Base-by-base conservation (phyloP, 495 filamentous ascomycete species). In the Patellaria atrata region DNA sequence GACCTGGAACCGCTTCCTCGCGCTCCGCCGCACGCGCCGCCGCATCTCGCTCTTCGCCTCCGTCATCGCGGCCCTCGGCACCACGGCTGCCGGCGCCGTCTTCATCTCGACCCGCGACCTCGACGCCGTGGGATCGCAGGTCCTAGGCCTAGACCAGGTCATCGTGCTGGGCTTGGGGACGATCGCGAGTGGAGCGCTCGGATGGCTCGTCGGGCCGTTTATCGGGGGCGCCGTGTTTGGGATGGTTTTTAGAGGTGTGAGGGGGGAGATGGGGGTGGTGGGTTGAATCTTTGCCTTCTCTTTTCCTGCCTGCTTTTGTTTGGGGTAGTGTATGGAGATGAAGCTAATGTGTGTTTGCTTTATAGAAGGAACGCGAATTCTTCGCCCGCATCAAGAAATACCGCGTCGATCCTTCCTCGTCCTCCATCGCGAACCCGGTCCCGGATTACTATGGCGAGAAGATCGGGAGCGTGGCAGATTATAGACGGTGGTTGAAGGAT, bases 401-500 rank as follows among this genome's bases (percentile, higher is more conserved):
- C 56, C 75, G 89, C 10, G 89, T 91, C 40, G 91, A 96, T 56
- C 89, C 89, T 3, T 70, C 71, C 0, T 64, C 65, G 11, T 73
- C 74, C 43, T 75, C 69, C 4, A 64, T 73, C 38, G 57, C 68
- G 27, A 83, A 83, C 52, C 77, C 77, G 0, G 76, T 87, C 11
- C 73, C 73, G 3, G 73, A 78, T 44, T 78, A 77, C 57, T 82
- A 84, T 48, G 79, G 89, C 32, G 89, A 97, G 66, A 94, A 93
- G 70, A 93, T 97, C 54, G 79, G 77, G 11, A 91, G 82, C 44
- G 82, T 97, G 23, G 70, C 72, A 38, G 85, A 79, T 31, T 97
- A 94, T 50, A 60, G 91, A 45, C 75, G 79, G 55, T 97, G 89
- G 89, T 59, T 97, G 53, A 94, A 87, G 65, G 89, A 97, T 55